Evolutionary conservation across 805 yeast genomes (phyloP).

Genomic region (Maudiozyma bulderi): DNA sequence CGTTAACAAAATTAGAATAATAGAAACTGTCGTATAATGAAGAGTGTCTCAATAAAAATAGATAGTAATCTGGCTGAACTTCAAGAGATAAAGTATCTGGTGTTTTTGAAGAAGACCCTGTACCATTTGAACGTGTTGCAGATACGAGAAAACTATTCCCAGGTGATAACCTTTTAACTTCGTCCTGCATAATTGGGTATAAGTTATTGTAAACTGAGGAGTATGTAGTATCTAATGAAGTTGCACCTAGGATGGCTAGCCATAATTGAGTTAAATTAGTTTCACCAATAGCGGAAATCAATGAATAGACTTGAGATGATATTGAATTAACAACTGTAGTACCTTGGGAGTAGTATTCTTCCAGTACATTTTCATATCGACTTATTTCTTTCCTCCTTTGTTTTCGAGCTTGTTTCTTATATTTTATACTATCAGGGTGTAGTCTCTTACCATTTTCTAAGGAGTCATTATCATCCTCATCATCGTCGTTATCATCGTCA

Average conservation of each 20-base stretch:
- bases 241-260: constrained; percentile 82
- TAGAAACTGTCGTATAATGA: constrained; percentile 82
- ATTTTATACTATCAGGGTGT: constrained; percentile 11
- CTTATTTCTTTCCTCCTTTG: constrained; percentile 35
- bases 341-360: constrained; percentile 77
- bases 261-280: constrained; percentile 61
- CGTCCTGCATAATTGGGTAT: constrained; percentile 70
- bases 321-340: constrained; percentile 65
- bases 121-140: constrained; percentile 3
- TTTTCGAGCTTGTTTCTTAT: constrained; percentile 25
- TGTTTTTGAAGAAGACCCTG: constrained; percentile 20
- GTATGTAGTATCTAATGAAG: constrained; percentile 63
- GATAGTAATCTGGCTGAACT: constrained; percentile 74
- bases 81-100: constrained; percentile 41
- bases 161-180: constrained; percentile 61
- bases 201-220: constrained; percentile 67
- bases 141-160: constrained; percentile 15
- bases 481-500: constrained; percentile 23
- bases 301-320: constrained; percentile 70
- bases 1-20: constrained; percentile 84
- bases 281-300: constrained; percentile 75
- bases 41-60: constrained; percentile 87
- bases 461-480: constrained; percentile 13
- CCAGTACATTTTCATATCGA: constrained; percentile 47
- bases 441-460: constrained; percentile 19